phyloP scores from a whole-genome alignment of 768 basidiomycete genomes.

The Amanita pallidorosea region DNA sequence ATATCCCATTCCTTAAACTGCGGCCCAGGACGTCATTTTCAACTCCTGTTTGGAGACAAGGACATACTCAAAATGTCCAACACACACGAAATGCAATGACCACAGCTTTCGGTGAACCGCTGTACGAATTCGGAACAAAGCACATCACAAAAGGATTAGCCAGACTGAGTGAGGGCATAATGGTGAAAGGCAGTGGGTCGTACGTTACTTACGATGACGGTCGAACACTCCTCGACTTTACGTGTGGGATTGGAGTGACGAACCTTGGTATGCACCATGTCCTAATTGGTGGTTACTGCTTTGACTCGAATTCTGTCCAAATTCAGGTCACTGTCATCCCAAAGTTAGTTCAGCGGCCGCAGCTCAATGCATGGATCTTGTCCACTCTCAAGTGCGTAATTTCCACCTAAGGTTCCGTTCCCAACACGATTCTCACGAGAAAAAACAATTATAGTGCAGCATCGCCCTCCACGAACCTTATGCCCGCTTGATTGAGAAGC shows the following conservation, averaged over 20 bases:
- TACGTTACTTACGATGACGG: slow-evolving; percentile 70
- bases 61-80: neutral
- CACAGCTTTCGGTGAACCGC: slow-evolving; percentile 7
- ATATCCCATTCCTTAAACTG: neutral
- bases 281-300: neutral
- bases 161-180: slow-evolving; percentile 41
- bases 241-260: slow-evolving; percentile 81
- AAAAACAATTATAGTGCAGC: slow-evolving; percentile 64
- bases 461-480: slow-evolving; percentile 85
- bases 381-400: slow-evolving; percentile 62
- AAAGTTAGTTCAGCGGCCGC: slow-evolving; percentile 80
- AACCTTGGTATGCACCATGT: slow-evolving; percentile 47
- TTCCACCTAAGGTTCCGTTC: neutral
- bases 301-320: neutral
- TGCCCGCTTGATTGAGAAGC: slow-evolving; percentile 73
- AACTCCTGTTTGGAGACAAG: neutral
- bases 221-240: slow-evolving; percentile 71
- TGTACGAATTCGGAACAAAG: slow-evolving; percentile 29
- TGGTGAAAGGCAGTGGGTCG: slow-evolving; percentile 61
- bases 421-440: neutral
- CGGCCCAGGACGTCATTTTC: neutral
- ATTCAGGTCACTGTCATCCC: slow-evolving; percentile 76
- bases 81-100: neutral
- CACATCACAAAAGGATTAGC: slow-evolving; percentile 38
- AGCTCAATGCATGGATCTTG: slow-evolving; percentile 74